Base-by-base conservation (phyloP, 2,329 filamentous ascomycete species). In the Trichophyton simii region DNA sequence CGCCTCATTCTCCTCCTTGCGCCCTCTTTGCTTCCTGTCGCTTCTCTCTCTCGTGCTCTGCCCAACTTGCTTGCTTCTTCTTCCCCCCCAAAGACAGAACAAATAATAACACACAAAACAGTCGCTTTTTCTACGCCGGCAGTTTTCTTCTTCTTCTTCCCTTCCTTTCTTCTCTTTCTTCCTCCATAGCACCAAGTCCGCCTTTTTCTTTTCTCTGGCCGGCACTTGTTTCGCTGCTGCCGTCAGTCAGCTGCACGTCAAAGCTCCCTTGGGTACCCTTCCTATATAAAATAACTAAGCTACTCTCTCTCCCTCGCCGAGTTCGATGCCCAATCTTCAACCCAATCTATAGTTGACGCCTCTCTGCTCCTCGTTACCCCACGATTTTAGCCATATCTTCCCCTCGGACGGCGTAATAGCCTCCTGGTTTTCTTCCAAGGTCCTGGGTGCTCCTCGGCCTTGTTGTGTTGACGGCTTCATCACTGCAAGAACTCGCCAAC, bases 361-460 rank as follows among this genome's bases (percentile, higher is more conserved):
- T 34, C 60, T 50, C 28, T 31, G 11, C 55, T n/a, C 22, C 22
- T 20, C 52, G 59, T 57, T 65, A 66, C 65, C 66, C 67, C 38
- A 50, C 42, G 28, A 34, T 59, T 41, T 20, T 18, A 9, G 25
- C 31, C 34, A 15, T 9, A 44, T 42, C 34, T 42, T 20, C 34
- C 28, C 9, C 55, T 58, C 34, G 2, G 34, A n/a, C 18, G 55
- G 13, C 20, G 13, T 9, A 9, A 41, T 41, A 41, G 13, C 6
- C 15, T 18, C 5, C 31, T 11, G 31, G 9, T 31, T 54, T 25
- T 54, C 25, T 9, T 42, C 34, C 15, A 11, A 58, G 34, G 20
- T 18, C 34, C 38, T 31, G 34, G n/a, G 18, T 28, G 48, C 59
- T 42, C 11, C 59, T 54, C 31, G 18, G 5, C 34, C 18, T 42